Base-by-base conservation (phyloP, 2,329 filamentous ascomycete genomes). In the Canariomyces notabilis region DNA sequence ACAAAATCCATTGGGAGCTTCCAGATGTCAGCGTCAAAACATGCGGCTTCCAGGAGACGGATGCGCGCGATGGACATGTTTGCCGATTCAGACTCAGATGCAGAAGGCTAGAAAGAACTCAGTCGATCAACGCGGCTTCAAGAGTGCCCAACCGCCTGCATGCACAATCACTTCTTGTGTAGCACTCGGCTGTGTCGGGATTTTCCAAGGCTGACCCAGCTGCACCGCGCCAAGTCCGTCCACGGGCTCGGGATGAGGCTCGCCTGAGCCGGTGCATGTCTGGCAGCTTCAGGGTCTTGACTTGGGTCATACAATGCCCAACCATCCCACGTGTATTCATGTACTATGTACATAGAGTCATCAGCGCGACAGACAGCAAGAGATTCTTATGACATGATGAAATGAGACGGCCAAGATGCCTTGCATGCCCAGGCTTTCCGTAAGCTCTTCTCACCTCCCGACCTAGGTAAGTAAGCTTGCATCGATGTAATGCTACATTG, bases 41-140 rank as follows among this genome's bases (percentile, higher is more conserved):
- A 54, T 44, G 57, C 60, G 38, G 50, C 58, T 47, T 60, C 71
- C 53, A 72, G 77, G 57, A 84, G 78, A 60, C 76, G 85, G 51
- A 84, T 87, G 65, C 81, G 82, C 56, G 87, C 87, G 4, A 85
- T 86, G 56, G 87, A 93, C 61, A 90, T 93, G 87, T 94, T 93
- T 77, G 87, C 85, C 9, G 85, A 86, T 63, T 86, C 83, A 4
- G 86, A 65, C 33, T 69, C 64, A 22, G 67, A 70, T n/a, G 61
- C 26, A 16, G 51, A 3, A n/a, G 21, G 40, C 33, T 53, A 33
- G 26, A 19, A 34, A 15, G 7, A 12, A n/a, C n/a, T n/a, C n/a
- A n/a, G n/a, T n/a, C n/a, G n/a, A n/a, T n/a, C n/a, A n/a, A n/a
- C n/a, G n/a, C n/a, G n/a, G n/a, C n/a, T n/a, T n/a, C n/a, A n/a